Evolutionary conservation across 306 rosid species (phyloP).

Genomic region (Neltuma alba): DNA sequence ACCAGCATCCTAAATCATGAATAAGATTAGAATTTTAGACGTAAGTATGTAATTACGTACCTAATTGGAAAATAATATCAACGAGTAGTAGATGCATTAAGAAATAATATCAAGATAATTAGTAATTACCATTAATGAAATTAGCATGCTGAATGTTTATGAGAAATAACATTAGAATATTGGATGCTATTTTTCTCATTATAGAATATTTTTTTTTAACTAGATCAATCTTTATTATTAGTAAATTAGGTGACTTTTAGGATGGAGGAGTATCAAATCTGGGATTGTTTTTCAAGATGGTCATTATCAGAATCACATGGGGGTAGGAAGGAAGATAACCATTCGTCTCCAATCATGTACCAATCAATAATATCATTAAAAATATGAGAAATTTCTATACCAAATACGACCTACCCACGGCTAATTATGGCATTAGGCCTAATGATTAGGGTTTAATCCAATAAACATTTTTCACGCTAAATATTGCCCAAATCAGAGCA

Average conservation of each 20-base stretch:
- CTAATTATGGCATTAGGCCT: background rate
- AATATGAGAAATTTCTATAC: background rate
- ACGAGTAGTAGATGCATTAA: too few relatives aligned
- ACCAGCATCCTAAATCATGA: too few relatives aligned
- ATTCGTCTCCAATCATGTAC: conserved; percentile 12
- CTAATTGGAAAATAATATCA: too few relatives aligned
- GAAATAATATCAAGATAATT: too few relatives aligned
- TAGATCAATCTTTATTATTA: too few relatives aligned
- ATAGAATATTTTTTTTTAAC: too few relatives aligned
- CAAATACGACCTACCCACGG: conserved; percentile 29
- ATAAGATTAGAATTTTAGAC: too few relatives aligned
- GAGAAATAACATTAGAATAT: too few relatives aligned
- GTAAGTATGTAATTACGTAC: too few relatives aligned
- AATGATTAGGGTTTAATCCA: background rate
- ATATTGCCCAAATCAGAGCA: background rate
- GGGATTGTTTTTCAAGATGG: background rate
- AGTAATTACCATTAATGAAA: too few relatives aligned
- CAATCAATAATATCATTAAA: background rate
- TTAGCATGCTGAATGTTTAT: too few relatives aligned
- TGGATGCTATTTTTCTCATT: too few relatives aligned
- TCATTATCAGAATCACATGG: conserved; percentile 1
- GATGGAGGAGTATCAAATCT: background rate
- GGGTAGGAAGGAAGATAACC: background rate
- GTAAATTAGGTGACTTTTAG: background rate
- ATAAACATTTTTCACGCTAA: background rate